Evolutionary conservation across 805 yeast genomes (phyloP), one percentile per base, ranked within the genome.

Genomic region (Starmerella bombi): DNA sequence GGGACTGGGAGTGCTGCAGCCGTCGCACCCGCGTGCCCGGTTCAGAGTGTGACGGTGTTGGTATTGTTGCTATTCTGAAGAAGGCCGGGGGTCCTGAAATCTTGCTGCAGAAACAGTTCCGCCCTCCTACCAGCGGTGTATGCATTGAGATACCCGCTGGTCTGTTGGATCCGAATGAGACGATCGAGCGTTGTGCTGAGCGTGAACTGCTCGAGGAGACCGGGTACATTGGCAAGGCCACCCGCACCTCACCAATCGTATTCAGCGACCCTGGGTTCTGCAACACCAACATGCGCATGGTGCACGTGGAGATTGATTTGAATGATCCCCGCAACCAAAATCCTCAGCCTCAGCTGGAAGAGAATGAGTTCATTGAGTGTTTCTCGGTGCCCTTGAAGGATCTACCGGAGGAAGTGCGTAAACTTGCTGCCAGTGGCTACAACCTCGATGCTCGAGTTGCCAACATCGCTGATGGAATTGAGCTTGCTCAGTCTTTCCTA

Each of bases 111-210:
- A 83, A 82, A 56, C 98, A 88, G 59, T 88, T 80, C 63, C 70
- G 98, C 42, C 95, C 97, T 1, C 97, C 98, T 1, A 80, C 80
- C 3, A 78, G 71, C 39, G 88, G 84, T 16, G 83, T 88, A 6
- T 79, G 93, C 54, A 75, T 88, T 46, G 98, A 88, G 60, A 70
- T 86, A 57, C 98, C 98, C 1, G 98, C 98, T 0, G 98, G 98
- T 0, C 65, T 88, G 47, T 71, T 91, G 32, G 98, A 88, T 58
- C 83, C 86, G 1, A 70, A 73, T 38, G 97, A 91, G 58, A 58
- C 77, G 1, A 60, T 83, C 21, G 85, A 76, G 49, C 60, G 71
- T 4, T 84, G 95, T 29, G 97, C 98, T 0, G 65, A 77, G 39
- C 70, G 98, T 47, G 98, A 88, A 59, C 62, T 88, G 48, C 70